phyloP scores from a whole-genome alignment of 1,284 basidiomycete genomes.

The Moesziomyces sp. region DNA sequence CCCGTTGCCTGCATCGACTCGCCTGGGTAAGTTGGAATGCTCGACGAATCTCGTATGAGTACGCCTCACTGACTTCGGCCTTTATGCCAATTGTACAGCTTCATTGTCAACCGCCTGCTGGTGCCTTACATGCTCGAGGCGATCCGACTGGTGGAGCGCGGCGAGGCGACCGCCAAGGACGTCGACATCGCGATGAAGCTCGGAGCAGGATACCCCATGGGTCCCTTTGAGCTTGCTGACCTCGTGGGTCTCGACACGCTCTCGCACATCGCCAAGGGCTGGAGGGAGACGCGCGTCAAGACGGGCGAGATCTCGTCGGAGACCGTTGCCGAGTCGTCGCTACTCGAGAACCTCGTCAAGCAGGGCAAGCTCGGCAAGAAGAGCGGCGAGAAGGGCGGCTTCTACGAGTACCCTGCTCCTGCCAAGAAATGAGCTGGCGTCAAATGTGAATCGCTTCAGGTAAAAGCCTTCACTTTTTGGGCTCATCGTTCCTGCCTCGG shows the following conservation, averaged over 20 bases:
- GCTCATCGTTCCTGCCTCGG: too few relatives aligned
- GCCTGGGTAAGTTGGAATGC: constrained; percentile 44
- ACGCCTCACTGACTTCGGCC: not conserved
- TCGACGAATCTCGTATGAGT: not conserved
- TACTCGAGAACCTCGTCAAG: constrained; percentile 71
- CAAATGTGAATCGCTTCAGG: not conserved
- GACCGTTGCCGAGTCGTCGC: constrained; percentile 70
- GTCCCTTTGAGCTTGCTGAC: constrained; percentile 73
- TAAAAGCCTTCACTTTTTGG: not conserved
- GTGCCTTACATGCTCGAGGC: constrained; percentile 74
- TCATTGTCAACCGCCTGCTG: constrained; percentile 72
- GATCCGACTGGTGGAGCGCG: constrained; percentile 73
- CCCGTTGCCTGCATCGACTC: constrained; percentile 73
- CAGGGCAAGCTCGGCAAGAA: constrained; percentile 73
- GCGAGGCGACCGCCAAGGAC: constrained; percentile 73
- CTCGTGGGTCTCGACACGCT: constrained; percentile 72
- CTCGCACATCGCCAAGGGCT: constrained; percentile 71
- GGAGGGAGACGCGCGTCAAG: constrained; percentile 71
- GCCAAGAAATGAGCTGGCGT: constrained; percentile 40
- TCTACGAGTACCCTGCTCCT: constrained; percentile 68
- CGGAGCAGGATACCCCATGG: constrained; percentile 71
- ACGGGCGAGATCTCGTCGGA: constrained; percentile 69
- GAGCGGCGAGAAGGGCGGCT: constrained; percentile 70
- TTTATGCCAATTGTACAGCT: constrained; percentile 51
- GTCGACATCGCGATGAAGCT: constrained; percentile 75